Evolutionary conservation across 2,329 filamentous ascomycete species (phyloP).

Genomic region (Colletotrichum echinochloae): DNA sequence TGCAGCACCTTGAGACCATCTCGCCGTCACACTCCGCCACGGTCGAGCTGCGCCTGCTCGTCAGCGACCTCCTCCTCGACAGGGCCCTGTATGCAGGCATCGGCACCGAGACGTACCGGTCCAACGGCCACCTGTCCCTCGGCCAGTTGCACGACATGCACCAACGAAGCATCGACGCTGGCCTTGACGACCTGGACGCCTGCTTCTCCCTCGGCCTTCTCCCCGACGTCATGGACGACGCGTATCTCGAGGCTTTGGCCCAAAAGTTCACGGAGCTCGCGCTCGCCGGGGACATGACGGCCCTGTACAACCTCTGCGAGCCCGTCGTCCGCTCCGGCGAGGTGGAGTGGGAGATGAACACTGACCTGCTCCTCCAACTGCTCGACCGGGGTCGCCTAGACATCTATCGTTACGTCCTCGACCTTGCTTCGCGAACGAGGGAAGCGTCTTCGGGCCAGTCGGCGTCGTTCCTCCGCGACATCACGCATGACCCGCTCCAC

Average conservation of each 20-base stretch:
- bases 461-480: conserved; percentile 40
- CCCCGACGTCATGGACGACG: conserved; percentile 39
- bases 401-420: conserved; percentile 47
- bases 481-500: conserved; percentile 47
- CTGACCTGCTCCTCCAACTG: conserved; percentile 44
- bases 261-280: conserved; percentile 43
- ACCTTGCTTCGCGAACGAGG: conserved; percentile 45
- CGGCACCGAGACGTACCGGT: conserved; percentile 43
- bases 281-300: conserved; percentile 44
- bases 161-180: conserved; percentile 44
- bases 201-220: conserved; percentile 46
- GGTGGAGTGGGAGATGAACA: conserved; percentile 44
- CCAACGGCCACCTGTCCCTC: conserved; percentile 35
- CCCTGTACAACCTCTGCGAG: conserved; percentile 46
- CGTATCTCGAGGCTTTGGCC: conserved; percentile 43
- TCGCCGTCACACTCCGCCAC: conserved; percentile 39
- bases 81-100: conserved; percentile 46
- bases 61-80: conserved; percentile 46
- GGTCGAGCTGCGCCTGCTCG: conserved; percentile 46
- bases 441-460: conserved; percentile 22
- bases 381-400: conserved; percentile 44
- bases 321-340: conserved; percentile 46
- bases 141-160: conserved; percentile 47
- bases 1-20: conserved; percentile 30
- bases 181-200: conserved; percentile 46